phyloP scores from a whole-genome alignment of 306 rosid species.

The Dalbergia cultrata region DNA sequence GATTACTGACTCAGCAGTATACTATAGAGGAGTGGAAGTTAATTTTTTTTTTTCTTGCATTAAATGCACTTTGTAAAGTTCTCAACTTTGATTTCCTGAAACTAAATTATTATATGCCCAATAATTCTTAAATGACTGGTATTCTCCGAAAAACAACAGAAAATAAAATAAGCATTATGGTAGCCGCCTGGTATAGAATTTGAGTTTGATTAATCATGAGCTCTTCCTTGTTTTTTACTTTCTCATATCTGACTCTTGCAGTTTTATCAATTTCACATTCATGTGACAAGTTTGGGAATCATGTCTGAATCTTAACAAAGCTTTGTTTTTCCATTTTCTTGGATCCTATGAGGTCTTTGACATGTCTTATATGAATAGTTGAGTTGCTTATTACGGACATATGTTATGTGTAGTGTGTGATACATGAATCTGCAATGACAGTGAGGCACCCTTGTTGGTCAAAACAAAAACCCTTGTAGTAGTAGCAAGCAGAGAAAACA shows the following conservation, averaged over 20 bases:
- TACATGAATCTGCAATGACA: constrained; percentile 5
- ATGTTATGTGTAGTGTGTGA: background rate
- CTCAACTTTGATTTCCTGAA: background rate
- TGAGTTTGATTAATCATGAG: background rate
- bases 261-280: background rate
- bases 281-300: background rate
- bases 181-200: background rate
- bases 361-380: background rate
- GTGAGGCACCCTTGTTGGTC: background rate
- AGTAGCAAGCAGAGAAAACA: too few relatives aligned
- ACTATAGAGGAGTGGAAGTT: background rate
- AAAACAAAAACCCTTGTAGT: too few relatives aligned
- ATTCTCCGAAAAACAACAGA: background rate
- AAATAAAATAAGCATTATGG: background rate
- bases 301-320: background rate
- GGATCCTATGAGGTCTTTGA: background rate
- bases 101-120: constrained; percentile 10
- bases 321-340: constrained; percentile 3
- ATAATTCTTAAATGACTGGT: background rate
- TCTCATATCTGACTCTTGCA: background rate
- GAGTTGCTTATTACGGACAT: background rate
- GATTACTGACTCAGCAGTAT: background rate
- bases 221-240: too few relatives aligned
- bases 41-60: background rate
- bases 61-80: background rate